Conservation (phyloP, 768 basidiomycete genomes). For the Podaxis carcinomalis region DNA sequence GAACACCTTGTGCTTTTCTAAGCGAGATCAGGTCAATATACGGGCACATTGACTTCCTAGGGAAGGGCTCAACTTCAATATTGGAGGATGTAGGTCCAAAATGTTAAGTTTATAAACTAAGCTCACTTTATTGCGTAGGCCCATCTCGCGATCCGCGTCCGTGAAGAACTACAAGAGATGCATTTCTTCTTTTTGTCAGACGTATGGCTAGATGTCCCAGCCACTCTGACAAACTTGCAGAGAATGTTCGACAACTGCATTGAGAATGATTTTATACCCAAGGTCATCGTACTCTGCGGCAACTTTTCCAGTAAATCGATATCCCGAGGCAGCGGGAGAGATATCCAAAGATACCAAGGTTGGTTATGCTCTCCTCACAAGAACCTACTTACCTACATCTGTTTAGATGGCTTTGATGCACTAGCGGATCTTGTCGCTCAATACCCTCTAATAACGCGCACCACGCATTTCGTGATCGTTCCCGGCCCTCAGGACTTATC, state of each 20-base stretch:
- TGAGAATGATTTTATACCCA: slow-evolving; percentile 83
- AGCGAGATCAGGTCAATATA: slow-evolving; percentile 68
- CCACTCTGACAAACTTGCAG: slow-evolving; percentile 73
- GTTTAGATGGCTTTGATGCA: slow-evolving; percentile 77
- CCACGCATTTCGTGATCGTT: slow-evolving; percentile 89
- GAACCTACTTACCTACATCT: neutral
- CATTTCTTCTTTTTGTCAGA: slow-evolving; percentile 95
- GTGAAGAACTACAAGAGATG: slow-evolving; percentile 67
- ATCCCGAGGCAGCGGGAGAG: slow-evolving; percentile 71
- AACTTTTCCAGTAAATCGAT: slow-evolving; percentile 89
- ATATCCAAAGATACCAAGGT: slow-evolving; percentile 87
- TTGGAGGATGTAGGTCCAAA: slow-evolving; percentile 74
- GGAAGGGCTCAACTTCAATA: slow-evolving; percentile 87
- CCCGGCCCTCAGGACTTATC: slow-evolving; percentile 93
- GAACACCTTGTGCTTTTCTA: neutral
- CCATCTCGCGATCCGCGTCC: slow-evolving; percentile 57
- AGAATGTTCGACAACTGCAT: slow-evolving; percentile 89
- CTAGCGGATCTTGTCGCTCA: slow-evolving; percentile 81
- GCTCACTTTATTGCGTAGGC: slow-evolving; percentile 34
- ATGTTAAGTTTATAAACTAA: neutral
- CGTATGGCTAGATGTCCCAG: slow-evolving; percentile 89
- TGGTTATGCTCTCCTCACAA: neutral
- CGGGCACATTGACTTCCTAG: slow-evolving; percentile 95
- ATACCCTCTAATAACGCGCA: slow-evolving; percentile 71
- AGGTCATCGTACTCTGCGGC: slow-evolving; percentile 88